Base-by-base conservation (phyloP, 2,329 filamentous ascomycete species). In the Alternaria sp. region DNA sequence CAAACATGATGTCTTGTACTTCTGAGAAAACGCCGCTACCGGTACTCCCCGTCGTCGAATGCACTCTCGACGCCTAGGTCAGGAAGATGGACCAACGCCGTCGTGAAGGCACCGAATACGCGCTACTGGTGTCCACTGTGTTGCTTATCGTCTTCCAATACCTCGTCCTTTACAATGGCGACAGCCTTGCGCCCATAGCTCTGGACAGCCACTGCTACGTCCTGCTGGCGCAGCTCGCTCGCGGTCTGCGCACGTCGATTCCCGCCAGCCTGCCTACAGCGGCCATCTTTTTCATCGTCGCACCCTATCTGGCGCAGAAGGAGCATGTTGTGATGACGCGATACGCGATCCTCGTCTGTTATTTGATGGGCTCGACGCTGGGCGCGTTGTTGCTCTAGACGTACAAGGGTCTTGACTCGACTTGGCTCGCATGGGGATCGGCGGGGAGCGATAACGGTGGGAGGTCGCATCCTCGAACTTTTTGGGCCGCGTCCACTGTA, bases 331-430 rank as follows among this genome's bases (percentile, higher is more conserved):
- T 61, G 3, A 50, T 61, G 39, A 61, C 55, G 39, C 60, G 68
- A 37, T 71, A 71, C 37, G 45, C 65, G 28, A 60, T 66, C 5
- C 46, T 72, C 33, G 58, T 72, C 24, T 67, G 63, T 50, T 72
- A 72, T 54, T 60, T 72, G 24, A 46, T 65, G 14, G 66, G 69
- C 21, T 61, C 66, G 33, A 62, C 61, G 29, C 54, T 58, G 51
- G 69, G 67, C 6, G 67, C 68, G 37, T 44, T 67, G 56, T 44
- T 67, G 36, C 36, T 57, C 51, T 66, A 62, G 41, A 50, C 36
- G 31, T 37, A 49, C 34, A 40, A 24, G 54, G 55, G 40, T 56
- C 45, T 56, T 62, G 37, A 45, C 58, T 61, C 29, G 33, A 54
- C 54, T 33, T 55, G 34, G 50, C 45, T 34, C 17, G 50, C 29